Evolutionary conservation across 495 filamentous ascomycete species (phyloP).

Genomic region (Penicillium goetzii): DNA sequence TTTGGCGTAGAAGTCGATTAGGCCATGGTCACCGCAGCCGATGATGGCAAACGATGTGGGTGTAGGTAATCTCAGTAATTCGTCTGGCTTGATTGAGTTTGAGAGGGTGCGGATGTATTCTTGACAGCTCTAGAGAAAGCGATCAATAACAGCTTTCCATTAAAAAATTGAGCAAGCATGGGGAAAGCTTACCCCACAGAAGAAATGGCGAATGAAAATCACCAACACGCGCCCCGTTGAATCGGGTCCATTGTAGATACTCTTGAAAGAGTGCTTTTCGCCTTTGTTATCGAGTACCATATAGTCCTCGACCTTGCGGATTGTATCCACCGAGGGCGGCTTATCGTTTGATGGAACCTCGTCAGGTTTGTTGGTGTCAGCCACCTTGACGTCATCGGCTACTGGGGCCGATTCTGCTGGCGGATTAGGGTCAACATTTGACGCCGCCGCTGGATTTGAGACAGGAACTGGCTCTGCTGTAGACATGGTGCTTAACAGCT

Average conservation of each 20-base stretch:
- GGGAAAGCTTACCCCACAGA: conserved; percentile 71
- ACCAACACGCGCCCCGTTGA: conserved; percentile 63
- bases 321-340: conserved; percentile 51
- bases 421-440: neutral
- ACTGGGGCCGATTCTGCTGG: neutral
- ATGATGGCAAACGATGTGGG: conserved; percentile 72
- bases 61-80: conserved; percentile 46
- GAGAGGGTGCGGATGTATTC: conserved; percentile 66
- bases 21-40: conserved; percentile 74
- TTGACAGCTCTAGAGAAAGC: conserved; percentile 57
- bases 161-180: neutral
- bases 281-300: conserved; percentile 67
- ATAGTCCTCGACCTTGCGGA: conserved; percentile 57
- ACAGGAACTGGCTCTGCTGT: neutral
- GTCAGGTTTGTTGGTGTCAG: conserved; percentile 6
- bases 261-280: conserved; percentile 65
- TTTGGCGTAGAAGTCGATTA: conserved; percentile 70
- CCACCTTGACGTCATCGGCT: conserved; percentile 13
- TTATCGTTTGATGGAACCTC: conserved; percentile 33
- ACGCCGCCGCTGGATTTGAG: neutral
- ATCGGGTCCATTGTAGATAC: conserved; percentile 63
- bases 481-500: conserved; percentile 3
- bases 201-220: conserved; percentile 88
- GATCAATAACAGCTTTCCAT: neutral
- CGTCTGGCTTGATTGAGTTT: conserved; percentile 59